Conservation (phyloP, 73 alveolate species). For the Urostyla sp. region DNA sequence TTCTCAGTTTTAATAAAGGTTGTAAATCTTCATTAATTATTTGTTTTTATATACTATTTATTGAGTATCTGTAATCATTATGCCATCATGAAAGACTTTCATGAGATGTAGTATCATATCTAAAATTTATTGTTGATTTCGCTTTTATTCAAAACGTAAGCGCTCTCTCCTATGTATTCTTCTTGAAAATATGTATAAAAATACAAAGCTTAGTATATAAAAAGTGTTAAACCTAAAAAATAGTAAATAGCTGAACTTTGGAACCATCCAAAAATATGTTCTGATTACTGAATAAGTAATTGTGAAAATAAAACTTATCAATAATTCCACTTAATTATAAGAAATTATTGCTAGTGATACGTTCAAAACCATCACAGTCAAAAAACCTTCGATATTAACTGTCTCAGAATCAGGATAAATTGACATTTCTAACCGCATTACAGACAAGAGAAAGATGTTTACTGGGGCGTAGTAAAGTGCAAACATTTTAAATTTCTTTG, state of each 20-base stretch:
- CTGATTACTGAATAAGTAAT: not conserved
- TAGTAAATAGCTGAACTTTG: not conserved
- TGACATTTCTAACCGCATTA: no score
- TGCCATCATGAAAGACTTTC: conserved; percentile 17
- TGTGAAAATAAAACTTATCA: no score
- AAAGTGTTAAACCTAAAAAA: not conserved
- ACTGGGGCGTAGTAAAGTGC: no score
- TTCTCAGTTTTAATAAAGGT: not conserved
- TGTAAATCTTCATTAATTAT: not conserved
- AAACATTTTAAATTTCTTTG: no score
- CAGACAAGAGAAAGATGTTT: no score
- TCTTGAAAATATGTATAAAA: not conserved
- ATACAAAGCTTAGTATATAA: not conserved
- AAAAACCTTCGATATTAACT: no score
- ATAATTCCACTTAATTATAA: no score
- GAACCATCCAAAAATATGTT: conserved; percentile 14
- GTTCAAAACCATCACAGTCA: no score
- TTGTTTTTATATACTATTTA: not conserved
- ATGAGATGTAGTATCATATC: conserved; percentile 1
- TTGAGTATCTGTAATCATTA: not conserved
- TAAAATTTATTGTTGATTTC: not conserved
- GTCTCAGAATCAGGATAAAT: no score
- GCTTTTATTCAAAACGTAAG: not conserved
- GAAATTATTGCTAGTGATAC: no score
- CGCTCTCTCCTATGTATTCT: not conserved